Conservation (phyloP, 2,329 filamentous ascomycete genomes). For the Pyrenophora teres region DNA sequence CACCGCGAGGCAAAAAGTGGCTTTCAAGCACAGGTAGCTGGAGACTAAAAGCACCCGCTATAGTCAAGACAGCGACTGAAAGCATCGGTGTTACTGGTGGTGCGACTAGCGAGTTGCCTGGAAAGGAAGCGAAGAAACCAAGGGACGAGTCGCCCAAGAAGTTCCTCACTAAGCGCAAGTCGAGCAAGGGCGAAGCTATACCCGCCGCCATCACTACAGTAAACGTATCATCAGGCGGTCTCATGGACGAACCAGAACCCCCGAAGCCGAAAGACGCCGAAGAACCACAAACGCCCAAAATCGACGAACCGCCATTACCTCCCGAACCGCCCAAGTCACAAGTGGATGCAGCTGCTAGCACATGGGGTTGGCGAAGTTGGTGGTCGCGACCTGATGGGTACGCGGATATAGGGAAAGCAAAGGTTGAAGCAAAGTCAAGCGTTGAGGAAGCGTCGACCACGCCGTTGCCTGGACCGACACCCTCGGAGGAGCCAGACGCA, state of each 20-base stretch:
- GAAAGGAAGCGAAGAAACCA: conserved; percentile 34
- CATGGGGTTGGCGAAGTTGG: conserved; percentile 54
- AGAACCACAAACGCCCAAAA: conserved; percentile 12
- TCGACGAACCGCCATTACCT: conserved; percentile 50
- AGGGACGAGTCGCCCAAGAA: conserved; percentile 39
- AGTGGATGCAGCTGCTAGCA: conserved; percentile 16
- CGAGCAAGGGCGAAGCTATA: conserved; percentile 53
- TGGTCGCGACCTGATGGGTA: conserved; percentile 58
- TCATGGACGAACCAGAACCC: conserved; percentile 34
- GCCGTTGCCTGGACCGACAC: conserved; percentile 47
- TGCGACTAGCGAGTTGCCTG: conserved; percentile 48
- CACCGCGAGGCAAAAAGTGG: conserved; percentile 47
- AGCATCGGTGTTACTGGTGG: conserved; percentile 53
- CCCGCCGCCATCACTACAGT: conserved; percentile 54
- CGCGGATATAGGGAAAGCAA: conserved; percentile 44
- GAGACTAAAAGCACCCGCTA: conserved; percentile 53
- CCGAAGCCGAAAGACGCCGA: conserved; percentile 22
- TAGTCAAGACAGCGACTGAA: conserved; percentile 53
- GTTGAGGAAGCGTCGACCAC: conserved; percentile 48
- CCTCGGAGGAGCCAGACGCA: conserved; percentile 41
- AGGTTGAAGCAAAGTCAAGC: conserved; percentile 27
- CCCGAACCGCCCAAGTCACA: conserved; percentile 45
- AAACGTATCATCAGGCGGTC: conserved; percentile 49
- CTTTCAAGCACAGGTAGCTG: conserved; percentile 51
- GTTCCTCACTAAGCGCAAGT: conserved; percentile 51